Base-by-base conservation (phyloP, 768 basidiomycete genomes). In the Macrocybe gigantea region DNA sequence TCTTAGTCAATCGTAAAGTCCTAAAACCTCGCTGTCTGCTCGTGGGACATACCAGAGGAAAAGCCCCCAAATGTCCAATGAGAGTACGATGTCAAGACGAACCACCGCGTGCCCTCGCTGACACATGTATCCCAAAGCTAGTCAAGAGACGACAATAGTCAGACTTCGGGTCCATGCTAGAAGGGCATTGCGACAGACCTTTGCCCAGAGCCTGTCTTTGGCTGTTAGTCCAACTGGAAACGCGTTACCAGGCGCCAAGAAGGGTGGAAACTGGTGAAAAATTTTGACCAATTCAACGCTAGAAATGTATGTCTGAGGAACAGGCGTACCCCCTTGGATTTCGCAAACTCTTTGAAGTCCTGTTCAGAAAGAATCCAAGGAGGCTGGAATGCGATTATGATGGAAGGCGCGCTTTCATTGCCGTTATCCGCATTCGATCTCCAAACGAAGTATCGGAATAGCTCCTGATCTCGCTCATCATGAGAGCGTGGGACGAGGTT, bases 11-110 rank as follows among this genome's bases (percentile, higher is more conserved):
- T 22, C 22, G 4, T 22, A 22, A 22, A 1, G 4, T 22, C 22
- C 22, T 22, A 22, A 4, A 22, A 22, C 22, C 22, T 22, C 4
- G 22, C 22, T 22, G 22, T 22, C 22, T 22, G 22, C 22, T 4
- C 22, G 4, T 22, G 5, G 29, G 35, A 38, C 51, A 43, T 59
- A 80, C 82, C 77, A 56, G 63, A 59, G n/a, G 79, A 78, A 56
- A 82, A 83, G 14, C 66, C 72, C 5, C 82, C 82, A 54, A 83
- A 83, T 5, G 75, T 65, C 82, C 81, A 83, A 11, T 77, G 70
- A 40, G 74, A 70, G 56, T 82, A 83, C 3, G 76, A 77, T 5
- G 80, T 81, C 44, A 83, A 56, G 11, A 81, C 71, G 45, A 83
- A 83, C 69, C 75, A 80, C 30, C 68, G 75, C 3, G 73, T 71